Evolutionary conservation across 2,329 filamentous ascomycete species (phyloP).

Genomic region (Penicillium sp.): DNA sequence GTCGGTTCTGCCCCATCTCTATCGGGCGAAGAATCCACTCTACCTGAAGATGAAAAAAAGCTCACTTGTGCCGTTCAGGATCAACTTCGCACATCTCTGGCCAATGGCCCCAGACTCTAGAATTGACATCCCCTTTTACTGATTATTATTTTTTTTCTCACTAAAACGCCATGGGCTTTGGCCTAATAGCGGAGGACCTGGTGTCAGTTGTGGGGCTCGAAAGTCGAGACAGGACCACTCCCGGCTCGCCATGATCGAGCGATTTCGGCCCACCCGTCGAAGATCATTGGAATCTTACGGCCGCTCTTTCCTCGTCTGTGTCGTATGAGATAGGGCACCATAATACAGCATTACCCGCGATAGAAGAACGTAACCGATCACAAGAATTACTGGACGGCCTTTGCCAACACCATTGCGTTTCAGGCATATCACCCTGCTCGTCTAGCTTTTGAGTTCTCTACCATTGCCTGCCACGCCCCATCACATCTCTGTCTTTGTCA

Average conservation of each 20-base stretch:
- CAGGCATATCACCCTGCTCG: constrained; percentile 10
- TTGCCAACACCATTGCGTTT: constrained; percentile 17
- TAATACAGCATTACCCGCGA: constrained; percentile 13
- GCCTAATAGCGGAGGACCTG: constrained; percentile 20
- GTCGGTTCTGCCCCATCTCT: constrained; percentile 21
- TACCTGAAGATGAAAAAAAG: constrained; percentile 17
- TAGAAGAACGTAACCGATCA: constrained; percentile 7
- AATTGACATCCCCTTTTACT: constrained; percentile 14
- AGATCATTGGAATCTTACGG: constrained; percentile 26
- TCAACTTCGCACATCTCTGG: constrained; percentile 24
- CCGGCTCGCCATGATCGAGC: constrained; percentile 14
- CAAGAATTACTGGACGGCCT: constrained; percentile 14
- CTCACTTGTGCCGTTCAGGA: constrained; percentile 24
- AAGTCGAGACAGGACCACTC: constrained; percentile 15
- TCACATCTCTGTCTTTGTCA: constrained; percentile 1
- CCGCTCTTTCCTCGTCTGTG: background rate
- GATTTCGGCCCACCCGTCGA: constrained; percentile 26
- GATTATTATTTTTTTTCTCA: constrained; percentile 8
- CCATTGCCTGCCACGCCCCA: constrained; percentile 2
- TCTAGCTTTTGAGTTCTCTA: constrained; percentile 2
- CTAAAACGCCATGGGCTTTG: constrained; percentile 15
- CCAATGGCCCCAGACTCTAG: constrained; percentile 27
- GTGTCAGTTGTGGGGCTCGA: constrained; percentile 31
- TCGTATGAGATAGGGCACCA: constrained; percentile 23
- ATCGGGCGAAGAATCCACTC: constrained; percentile 29